Conservation (phyloP, 2,329 filamentous ascomycete species). For the Trichoderma lentiforme region DNA sequence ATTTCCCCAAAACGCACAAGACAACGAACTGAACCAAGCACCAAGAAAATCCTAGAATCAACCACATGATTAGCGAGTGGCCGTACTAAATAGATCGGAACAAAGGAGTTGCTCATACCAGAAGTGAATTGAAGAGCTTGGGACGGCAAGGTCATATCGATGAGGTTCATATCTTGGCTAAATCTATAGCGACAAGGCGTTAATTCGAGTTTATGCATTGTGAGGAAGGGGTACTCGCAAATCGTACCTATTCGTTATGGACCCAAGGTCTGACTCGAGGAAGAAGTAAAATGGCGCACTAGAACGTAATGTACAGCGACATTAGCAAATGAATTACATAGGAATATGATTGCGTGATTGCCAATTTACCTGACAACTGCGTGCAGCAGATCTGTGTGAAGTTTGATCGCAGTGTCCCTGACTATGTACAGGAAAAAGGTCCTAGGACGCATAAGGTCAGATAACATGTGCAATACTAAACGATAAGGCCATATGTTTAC, state of each 20-base stretch:
- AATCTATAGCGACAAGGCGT: background rate
- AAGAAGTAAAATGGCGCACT: background rate
- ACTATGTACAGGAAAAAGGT: background rate
- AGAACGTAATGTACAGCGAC: background rate
- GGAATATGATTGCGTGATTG: background rate
- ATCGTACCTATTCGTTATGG: background rate
- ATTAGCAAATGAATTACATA: background rate
- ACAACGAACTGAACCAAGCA: background rate
- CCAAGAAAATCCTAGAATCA: background rate
- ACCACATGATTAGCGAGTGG: background rate
- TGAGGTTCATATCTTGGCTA: background rate
- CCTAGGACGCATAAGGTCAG: background rate
- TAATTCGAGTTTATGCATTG: background rate
- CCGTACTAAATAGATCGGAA: background rate
- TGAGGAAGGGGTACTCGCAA: background rate
- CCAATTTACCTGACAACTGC: background rate
- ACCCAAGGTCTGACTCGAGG: background rate
- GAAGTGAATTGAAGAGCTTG: background rate
- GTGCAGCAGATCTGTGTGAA: background rate
- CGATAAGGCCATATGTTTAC: background rate
- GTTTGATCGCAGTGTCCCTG: background rate
- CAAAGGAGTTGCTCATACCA: background rate
- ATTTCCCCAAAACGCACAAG: background rate
- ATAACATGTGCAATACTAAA: background rate
- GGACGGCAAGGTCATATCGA: background rate